phyloP scores from a whole-genome alignment of 805 yeast species.

The Yamadazyma sp. region DNA sequence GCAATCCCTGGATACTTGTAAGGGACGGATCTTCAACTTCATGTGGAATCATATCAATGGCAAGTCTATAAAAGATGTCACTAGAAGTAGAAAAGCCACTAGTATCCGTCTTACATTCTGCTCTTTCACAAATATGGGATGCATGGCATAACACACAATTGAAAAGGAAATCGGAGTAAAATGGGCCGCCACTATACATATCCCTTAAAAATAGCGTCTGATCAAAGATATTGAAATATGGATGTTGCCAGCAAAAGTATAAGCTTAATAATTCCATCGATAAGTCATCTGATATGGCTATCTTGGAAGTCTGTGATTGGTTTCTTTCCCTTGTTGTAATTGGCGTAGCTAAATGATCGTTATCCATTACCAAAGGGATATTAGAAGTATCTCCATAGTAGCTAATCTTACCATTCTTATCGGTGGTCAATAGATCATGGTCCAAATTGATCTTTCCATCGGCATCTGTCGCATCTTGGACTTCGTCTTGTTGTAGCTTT shows the following conservation, averaged over 20 bases:
- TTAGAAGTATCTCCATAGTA: conserved; percentile 16
- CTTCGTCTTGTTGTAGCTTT: conserved; percentile 7
- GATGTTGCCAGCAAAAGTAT: conserved; percentile 16
- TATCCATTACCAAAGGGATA: conserved; percentile 9
- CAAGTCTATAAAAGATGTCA: conserved; percentile 7
- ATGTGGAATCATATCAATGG: conserved; percentile 11
- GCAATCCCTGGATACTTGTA: conserved; percentile 14
- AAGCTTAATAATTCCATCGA: conserved; percentile 10
- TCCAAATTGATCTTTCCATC: background rate
- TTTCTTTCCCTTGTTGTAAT: no score
- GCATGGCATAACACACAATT: conserved; percentile 13
- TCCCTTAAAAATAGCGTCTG: conserved; percentile 13
- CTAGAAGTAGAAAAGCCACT: no score
- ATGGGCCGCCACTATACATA: conserved; percentile 12
- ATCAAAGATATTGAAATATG: conserved; percentile 13
- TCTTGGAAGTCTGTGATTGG: no score
- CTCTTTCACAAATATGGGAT: conserved; percentile 7
- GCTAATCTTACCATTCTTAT: conserved; percentile 12
- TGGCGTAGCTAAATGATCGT: no score
- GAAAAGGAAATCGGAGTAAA: conserved; percentile 14
- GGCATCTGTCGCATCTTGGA: background rate
- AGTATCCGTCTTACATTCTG: conserved; percentile 4
- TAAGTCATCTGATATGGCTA: conserved; percentile 1
- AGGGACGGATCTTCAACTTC: conserved; percentile 12
- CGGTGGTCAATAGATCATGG: conserved; percentile 9